Evolutionary conservation across 2,329 filamentous ascomycete genomes (phyloP).

Genomic region (Pseudocercospora vitis): DNA sequence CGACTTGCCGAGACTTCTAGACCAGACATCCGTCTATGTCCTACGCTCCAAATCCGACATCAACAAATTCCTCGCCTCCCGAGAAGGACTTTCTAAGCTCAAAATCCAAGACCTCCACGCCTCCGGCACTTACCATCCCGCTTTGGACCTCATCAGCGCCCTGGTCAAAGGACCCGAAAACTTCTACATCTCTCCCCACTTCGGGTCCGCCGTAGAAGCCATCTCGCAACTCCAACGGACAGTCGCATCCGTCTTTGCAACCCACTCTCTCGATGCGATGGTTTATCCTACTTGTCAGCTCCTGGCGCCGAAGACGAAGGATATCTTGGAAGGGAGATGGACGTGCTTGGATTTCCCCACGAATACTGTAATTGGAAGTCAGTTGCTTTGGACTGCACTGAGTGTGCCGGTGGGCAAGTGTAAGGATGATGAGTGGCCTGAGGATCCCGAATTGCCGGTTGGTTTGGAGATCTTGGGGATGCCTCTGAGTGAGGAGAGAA

Average conservation of each 20-base stretch:
- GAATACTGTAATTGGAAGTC: conserved; percentile 41
- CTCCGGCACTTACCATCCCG: conserved; percentile 22
- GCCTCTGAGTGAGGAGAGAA: conserved; percentile 25
- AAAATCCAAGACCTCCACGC: conserved; percentile 29
- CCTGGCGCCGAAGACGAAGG: conserved; percentile 37
- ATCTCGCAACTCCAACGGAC: conserved; percentile 35
- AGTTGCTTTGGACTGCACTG: conserved; percentile 38
- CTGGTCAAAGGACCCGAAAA: conserved; percentile 29
- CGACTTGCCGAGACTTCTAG: conserved; percentile 24
- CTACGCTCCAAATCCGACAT: conserved; percentile 32
- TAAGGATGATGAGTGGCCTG: conserved; percentile 26
- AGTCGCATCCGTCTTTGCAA: conserved; percentile 35
- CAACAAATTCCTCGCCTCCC: conserved; percentile 29
- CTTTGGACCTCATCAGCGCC: conserved; percentile 29
- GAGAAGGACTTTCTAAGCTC: conserved; percentile 22
- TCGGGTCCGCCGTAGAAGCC: conserved; percentile 29
- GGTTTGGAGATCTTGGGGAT: conserved; percentile 30
- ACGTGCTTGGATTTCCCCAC: conserved; percentile 34
- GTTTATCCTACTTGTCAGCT: conserved; percentile 39
- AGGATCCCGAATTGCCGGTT: conserved; percentile 28
- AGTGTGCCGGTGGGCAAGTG: conserved; percentile 35
- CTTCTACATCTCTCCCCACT: conserved; percentile 34
- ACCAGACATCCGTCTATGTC: conserved; percentile 24
- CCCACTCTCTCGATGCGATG: conserved; percentile 38
- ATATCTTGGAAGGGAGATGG: conserved; percentile 35